These are phyloP conservation scores for Bidens hawaiensis DNA, from an alignment of 140 eudicot genomes.

Conservation along the genomic window DNA sequence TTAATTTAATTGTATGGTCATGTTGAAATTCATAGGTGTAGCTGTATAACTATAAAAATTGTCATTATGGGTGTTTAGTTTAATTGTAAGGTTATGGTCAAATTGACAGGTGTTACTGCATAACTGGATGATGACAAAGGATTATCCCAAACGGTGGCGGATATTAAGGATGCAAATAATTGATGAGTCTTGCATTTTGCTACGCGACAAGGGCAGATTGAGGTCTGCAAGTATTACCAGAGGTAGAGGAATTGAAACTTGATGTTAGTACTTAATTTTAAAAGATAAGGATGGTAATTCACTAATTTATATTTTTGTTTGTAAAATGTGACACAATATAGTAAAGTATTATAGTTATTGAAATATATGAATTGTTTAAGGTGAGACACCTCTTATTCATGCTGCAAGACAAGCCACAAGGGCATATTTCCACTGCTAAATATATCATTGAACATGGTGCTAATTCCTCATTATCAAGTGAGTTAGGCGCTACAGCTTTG, in stretches of 20 bases:
- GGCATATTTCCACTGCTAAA: slow-evolving; percentile 71
- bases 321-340: neutral
- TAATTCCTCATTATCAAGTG: slow-evolving; percentile 74
- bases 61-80: too few relatives aligned
- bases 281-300: slow-evolving; percentile 87
- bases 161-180: slow-evolving; percentile 84
- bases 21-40: too few relatives aligned
- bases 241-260: slow-evolving; percentile 83
- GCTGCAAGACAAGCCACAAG: slow-evolving; percentile 98
- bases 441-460: slow-evolving; percentile 80
- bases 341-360: neutral
- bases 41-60: too few relatives aligned
- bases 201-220: slow-evolving; percentile 81
- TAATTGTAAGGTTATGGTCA: neutral
- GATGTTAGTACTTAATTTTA: slow-evolving; percentile 62
- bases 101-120: slow-evolving; percentile 53
- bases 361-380: slow-evolving; percentile 25
- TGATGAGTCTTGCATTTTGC: slow-evolving; percentile 94
- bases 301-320: neutral
- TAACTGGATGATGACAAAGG: slow-evolving; percentile 91
- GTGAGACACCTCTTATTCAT: slow-evolving; percentile 90
- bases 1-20: too few relatives aligned
- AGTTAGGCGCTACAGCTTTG: slow-evolving; percentile 85
- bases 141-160: slow-evolving; percentile 56
- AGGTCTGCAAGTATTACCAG: slow-evolving; percentile 84